Base-by-base conservation (phyloP, 192 early-diverging fungal species). In the Thamnidium elegans region DNA sequence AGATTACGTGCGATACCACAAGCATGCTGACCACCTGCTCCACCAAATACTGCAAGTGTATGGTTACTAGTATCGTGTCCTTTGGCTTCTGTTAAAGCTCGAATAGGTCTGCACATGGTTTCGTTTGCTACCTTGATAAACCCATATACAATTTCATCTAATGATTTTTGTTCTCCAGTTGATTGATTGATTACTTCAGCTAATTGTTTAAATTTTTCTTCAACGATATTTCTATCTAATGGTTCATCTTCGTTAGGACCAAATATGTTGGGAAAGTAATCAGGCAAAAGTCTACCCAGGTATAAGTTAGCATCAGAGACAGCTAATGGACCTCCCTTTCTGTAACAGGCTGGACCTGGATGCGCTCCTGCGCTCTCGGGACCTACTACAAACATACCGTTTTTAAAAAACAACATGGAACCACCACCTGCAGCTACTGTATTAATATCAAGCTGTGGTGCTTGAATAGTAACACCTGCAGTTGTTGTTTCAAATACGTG, bases 381-480 rank as follows among this genome's bases (percentile, higher is more conserved):
- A 3, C 96, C 97, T 4, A 99, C 97, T 7, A 85, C 84, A 83
- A 96, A 95, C 76, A 97, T 89, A 13, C 94, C 95, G 62, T 94
- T 96, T 23, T 89, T 78, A 77, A 93, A 99, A 68, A 93, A 94
- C 50, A 99, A 79, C 15, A 88, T 84, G 19, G 94, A 96, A 4
- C 94, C 94, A 21, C 97, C 97, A 26, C 97, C 97, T 6, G 97
- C 97, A 9, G 97, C 97, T 17, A 99, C 93, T 3, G 95, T 97
- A 74, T 91, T 89, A 54, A 99, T 99, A 62, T 95, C 94, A 47
- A 99, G 76, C 72, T 99, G 97, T 36, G 95, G 95, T 5, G 97
- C 95, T 65, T 96, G 91, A 34, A 99, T 91, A 15, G 94, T 92
- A 14, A 99, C 85, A 6, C 92, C 91, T 0, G 89, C 92, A 3